phyloP scores from a whole-genome alignment of 2,329 filamentous ascomycete genomes.

The Arthroderma sp. region DNA sequence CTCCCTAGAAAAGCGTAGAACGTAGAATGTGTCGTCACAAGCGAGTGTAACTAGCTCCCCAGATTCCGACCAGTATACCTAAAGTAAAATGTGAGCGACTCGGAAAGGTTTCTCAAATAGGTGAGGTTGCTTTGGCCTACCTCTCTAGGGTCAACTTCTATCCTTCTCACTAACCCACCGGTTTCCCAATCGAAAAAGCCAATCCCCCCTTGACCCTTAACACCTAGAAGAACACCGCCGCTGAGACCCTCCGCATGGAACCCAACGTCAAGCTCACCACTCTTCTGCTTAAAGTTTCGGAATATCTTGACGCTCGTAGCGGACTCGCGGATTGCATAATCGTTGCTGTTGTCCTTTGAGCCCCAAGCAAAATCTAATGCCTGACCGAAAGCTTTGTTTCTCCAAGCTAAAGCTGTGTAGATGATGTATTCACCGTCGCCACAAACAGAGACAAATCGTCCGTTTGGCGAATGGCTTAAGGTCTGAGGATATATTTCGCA shows the following conservation, averaged over 20 bases:
- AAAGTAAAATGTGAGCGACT: conserved; percentile 8
- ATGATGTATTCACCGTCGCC: conserved; percentile 99
- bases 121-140: conserved; percentile 25
- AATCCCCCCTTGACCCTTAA: conserved; percentile 87
- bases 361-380: conserved; percentile 96
- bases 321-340: conserved; percentile 94
- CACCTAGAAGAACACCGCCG: conserved; percentile 80
- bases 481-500: conserved; percentile 97
- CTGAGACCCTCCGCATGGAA: conserved; percentile 88
- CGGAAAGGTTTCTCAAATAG: neutral
- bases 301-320: conserved; percentile 90
- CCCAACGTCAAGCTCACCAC: conserved; percentile 77
- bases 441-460: conserved; percentile 76
- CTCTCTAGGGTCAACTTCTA: conserved; percentile 60
- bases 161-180: conserved; percentile 76
- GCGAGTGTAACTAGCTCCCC: conserved; percentile 86
- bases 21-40: conserved; percentile 91
- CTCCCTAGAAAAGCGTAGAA: conserved; percentile 81
- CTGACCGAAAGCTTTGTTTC: conserved; percentile 94
- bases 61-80: conserved; percentile 95
- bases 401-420: conserved; percentile 89
- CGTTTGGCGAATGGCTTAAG: conserved; percentile 88
- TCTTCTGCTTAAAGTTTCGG: conserved; percentile 92
- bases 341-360: conserved; percentile 93
- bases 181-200: conserved; percentile 95